phyloP scores from a whole-genome alignment of 305 asterid genomes.

The Rubia balearica region DNA sequence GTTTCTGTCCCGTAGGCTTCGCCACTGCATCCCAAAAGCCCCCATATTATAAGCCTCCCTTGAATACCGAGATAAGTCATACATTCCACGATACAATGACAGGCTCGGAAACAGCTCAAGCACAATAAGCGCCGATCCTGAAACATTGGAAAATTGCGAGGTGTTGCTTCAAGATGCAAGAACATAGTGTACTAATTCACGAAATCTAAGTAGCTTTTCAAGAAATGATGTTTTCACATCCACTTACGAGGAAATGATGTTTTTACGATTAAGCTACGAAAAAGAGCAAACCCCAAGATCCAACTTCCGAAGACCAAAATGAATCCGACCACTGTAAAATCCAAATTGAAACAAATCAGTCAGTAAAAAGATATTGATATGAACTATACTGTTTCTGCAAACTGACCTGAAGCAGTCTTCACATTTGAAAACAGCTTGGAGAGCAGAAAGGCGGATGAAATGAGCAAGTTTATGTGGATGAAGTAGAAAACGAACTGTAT shows the following conservation, averaged over 20 bases:
- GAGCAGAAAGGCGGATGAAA: constrained; percentile 32
- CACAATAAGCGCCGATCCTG: constrained; percentile 24
- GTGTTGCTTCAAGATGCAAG: neutral
- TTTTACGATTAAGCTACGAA: constrained; percentile 21
- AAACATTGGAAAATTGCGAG: neutral
- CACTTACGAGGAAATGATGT: constrained; percentile 29
- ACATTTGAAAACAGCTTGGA: constrained; percentile 22
- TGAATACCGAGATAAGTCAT: constrained; percentile 21
- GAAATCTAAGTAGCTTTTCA: neutral
- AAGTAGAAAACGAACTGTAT: constrained; percentile 29
- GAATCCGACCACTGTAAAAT: constrained; percentile 26
- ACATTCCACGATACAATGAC: constrained; percentile 25
- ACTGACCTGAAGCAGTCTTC: constrained; percentile 28
- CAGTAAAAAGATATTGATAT: constrained; percentile 2
- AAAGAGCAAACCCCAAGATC: constrained; percentile 21
- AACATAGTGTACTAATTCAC: neutral
- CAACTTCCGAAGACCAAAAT: constrained; percentile 28
- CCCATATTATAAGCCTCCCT: constrained; percentile 13
- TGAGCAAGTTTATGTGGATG: constrained; percentile 30
- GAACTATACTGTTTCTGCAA: neutral
- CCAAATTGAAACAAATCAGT: neutral
- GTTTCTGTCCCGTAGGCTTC: constrained; percentile 17
- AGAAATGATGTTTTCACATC: neutral
- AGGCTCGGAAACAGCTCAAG: constrained; percentile 30
- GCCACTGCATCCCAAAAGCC: constrained; percentile 29